Evolutionary conservation across 768 basidiomycete genomes (phyloP).

Genomic region (Tricholoma sp.): DNA sequence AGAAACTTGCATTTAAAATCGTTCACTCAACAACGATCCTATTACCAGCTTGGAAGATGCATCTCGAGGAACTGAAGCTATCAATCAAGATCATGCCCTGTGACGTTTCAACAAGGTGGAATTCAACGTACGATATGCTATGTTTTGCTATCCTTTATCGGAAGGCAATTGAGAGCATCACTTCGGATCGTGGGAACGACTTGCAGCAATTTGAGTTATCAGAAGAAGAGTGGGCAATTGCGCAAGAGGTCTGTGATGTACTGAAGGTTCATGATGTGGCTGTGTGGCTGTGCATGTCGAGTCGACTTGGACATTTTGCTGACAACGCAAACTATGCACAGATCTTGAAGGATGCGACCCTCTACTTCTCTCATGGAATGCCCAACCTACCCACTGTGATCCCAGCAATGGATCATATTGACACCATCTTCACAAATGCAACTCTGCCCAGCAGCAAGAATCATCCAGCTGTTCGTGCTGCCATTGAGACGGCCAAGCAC

Average conservation of each 20-base stretch:
- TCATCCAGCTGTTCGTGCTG: constrained; percentile 17
- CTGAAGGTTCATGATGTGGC: background rate
- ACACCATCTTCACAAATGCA: background rate
- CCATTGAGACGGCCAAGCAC: constrained; percentile 18
- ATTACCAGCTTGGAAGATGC: constrained; percentile 14
- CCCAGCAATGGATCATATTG: too few relatives aligned
- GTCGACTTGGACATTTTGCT: background rate
- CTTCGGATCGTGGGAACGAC: background rate
- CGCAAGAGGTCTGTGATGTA: background rate
- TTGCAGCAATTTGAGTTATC: background rate
- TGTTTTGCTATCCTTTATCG: background rate
- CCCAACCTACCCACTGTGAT: too few relatives aligned
- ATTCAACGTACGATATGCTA: constrained; percentile 18
- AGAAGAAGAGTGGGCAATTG: background rate
- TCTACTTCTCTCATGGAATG: constrained; percentile 23
- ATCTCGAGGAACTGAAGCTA: constrained; percentile 11
- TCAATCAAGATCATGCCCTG: constrained; percentile 25
- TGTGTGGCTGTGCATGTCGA: background rate
- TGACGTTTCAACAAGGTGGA: constrained; percentile 34
- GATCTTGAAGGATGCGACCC: constrained; percentile 26
- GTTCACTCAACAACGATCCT: constrained; percentile 21
- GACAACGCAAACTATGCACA: constrained; percentile 8
- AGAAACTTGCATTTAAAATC: constrained; percentile 15
- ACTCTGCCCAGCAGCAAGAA: background rate
- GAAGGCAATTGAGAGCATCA: background rate